Conservation (phyloP, 768 basidiomycete species). For the Hericium coralloides region DNA sequence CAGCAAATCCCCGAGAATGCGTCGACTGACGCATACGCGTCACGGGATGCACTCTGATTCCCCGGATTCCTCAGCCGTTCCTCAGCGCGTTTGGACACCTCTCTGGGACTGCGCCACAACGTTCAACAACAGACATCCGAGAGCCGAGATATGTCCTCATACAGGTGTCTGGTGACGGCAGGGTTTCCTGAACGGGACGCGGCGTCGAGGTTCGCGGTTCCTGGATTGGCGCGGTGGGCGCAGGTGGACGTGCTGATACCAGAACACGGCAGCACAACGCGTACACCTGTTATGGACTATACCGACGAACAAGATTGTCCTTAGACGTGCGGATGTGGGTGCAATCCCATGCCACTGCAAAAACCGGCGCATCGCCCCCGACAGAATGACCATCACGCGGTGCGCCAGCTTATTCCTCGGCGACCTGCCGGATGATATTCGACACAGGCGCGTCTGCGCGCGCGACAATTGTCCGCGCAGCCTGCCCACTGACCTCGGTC, state of each 20-base stretch:
- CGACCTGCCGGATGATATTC: conserved; percentile 1
- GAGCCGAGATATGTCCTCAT: background rate
- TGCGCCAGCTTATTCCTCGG: background rate
- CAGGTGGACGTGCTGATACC: too few relatives aligned
- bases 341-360: too few relatives aligned
- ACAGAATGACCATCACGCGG: background rate
- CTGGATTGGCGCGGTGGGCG: too few relatives aligned
- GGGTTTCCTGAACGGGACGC: too few relatives aligned
- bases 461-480: background rate
- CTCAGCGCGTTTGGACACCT: background rate
- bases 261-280: too few relatives aligned
- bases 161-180: background rate
- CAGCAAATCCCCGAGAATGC: background rate
- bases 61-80: background rate
- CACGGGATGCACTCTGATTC: background rate
- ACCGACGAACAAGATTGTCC: too few relatives aligned
- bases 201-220: too few relatives aligned
- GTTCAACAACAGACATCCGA: background rate
- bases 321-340: too few relatives aligned
- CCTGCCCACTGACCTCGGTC: background rate
- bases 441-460: background rate
- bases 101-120: background rate
- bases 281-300: too few relatives aligned
- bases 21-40: background rate
- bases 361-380: too few relatives aligned